phyloP scores from a whole-genome alignment of 2,329 filamentous ascomycete species.

The Monilinia laxa region DNA sequence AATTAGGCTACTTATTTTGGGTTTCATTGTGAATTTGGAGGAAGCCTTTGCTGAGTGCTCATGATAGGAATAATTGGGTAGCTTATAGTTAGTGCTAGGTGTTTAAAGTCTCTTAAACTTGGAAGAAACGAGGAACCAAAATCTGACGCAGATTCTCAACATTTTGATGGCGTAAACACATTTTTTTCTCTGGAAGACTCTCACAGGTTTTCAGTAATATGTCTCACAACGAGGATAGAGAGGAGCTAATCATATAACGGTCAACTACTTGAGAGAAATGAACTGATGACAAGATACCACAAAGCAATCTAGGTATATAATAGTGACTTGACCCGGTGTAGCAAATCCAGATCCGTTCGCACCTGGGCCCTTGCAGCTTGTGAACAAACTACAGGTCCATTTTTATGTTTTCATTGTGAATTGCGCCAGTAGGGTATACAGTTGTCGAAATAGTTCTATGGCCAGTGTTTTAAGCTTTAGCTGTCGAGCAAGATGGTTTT shows the following conservation, averaged over 20 bases:
- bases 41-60: too few relatives aligned
- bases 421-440: background rate
- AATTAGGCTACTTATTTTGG: too few relatives aligned
- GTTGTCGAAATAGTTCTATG: background rate
- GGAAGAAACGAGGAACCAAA: too few relatives aligned
- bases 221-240: background rate
- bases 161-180: background rate
- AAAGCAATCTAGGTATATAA: background rate
- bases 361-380: background rate
- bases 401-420: background rate
- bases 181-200: background rate
- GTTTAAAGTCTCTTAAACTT: too few relatives aligned
- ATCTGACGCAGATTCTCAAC: too few relatives aligned
- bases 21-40: too few relatives aligned
- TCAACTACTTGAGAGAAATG: background rate
- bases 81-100: too few relatives aligned
- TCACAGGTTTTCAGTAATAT: background rate
- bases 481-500: background rate
- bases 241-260: background rate
- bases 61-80: too few relatives aligned
- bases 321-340: background rate
- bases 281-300: background rate
- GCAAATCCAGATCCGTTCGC: background rate
- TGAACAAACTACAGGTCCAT: background rate
- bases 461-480: background rate